These are phyloP conservation scores for Lactarius sp. DNA, from an alignment of 768 basidiomycete species.

Conservation along the genomic window DNA sequence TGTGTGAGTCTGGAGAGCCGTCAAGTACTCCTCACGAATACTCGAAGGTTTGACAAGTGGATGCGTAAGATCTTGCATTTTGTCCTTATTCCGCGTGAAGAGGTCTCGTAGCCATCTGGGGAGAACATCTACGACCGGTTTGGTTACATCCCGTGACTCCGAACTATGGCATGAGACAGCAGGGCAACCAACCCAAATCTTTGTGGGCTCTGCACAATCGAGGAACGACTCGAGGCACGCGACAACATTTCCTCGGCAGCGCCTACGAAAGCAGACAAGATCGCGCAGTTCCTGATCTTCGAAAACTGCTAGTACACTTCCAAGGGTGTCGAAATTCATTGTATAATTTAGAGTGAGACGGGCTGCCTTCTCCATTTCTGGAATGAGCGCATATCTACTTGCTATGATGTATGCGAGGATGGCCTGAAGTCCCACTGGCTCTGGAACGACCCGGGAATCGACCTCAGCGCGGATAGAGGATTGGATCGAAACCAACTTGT, in stretches of 20 bases:
- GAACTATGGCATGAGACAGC: neutral
- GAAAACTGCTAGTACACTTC: neutral
- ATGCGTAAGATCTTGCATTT: neutral
- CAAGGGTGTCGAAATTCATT: constrained; percentile 1
- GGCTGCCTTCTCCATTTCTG: constrained; percentile 1
- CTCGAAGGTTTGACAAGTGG: neutral
- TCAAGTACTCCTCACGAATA: neutral
- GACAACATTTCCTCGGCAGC: neutral
- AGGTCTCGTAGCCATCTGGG: neutral
- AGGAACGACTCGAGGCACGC: constrained; percentile 1
- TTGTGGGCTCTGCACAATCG: neutral
- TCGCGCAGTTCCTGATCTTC: constrained; percentile 4
- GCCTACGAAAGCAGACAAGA: constrained; percentile 5
- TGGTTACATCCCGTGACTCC: neutral
- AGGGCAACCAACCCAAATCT: neutral
- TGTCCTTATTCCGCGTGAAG: neutral
- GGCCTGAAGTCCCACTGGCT: neutral
- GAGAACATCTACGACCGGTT: neutral
- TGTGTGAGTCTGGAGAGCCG: neutral
- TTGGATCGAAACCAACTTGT: constrained; percentile 22
- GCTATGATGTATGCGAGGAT: constrained; percentile 21
- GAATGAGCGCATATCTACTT: neutral
- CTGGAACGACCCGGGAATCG: neutral
- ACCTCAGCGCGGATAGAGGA: constrained; percentile 3
- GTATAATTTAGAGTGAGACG: neutral